Evolutionary conservation across 202 grass and related monocot species (phyloP), one percentile per base, ranked within the genome.

Genomic region (Eragrostis tef): DNA sequence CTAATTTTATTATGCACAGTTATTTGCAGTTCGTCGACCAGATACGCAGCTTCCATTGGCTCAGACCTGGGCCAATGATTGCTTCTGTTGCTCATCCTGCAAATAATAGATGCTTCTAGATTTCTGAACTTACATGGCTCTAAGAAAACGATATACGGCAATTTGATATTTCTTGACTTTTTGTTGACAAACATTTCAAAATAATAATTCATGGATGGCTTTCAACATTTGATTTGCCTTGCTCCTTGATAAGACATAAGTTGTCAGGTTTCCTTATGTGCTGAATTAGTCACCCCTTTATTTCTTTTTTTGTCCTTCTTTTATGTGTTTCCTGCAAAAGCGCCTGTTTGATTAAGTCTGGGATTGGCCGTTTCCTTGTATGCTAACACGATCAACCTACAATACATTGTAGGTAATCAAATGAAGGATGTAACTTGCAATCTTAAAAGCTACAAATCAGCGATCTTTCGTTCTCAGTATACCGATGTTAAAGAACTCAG

Each of bases 401-500:
- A 50, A 52, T 44, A 36, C 61, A 29, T 53, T n/a, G 61, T 79
- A 94, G 92, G 70, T 62, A 72, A 58, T 19, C 45, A 52, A 45
- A 81, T 80, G 56, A 80, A 82, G 36, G 50, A 77, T 83, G 77
- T 84, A 67, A 79, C 89, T 70, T 87, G 73, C 82, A 80, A 65
- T 66, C 66, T 87, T 61, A 87, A 78, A 81, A 80, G 81, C 47
- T 36, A 80, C 79, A 89, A 84, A 47, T 94, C 92, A 29, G 92
- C 86, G 83, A 94, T 88, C 9, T 11, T 90, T 81, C 89, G 74
- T 42, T n/a, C 85, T 73, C 87, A 91, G 63, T 89, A 91, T 82
- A 89, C 91, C 64, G 82, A 88, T 64, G 77, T 68, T 54, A 89
- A 77, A 81, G 89, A 94, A 86, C 79, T 94, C 59, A 91, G 89